phyloP scores from a whole-genome alignment of 2,329 filamentous ascomycete genomes.

The Penicillium capsulatum region DNA sequence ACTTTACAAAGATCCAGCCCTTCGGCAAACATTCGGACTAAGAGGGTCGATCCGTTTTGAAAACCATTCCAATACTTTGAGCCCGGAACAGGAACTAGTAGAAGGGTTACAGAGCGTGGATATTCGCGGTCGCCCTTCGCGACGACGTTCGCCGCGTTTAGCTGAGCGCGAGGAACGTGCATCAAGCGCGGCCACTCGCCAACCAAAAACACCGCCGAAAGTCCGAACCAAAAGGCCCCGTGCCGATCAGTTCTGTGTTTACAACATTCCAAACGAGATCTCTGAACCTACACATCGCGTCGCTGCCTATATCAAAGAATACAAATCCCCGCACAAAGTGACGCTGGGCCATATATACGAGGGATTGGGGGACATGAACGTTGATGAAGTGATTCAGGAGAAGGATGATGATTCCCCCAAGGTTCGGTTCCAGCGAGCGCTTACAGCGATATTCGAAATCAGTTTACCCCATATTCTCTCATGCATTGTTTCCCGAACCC shows the following conservation, averaged over 20 bases:
- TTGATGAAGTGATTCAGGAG: conserved; percentile 7
- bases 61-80: conserved; percentile 10
- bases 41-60: conserved; percentile 10
- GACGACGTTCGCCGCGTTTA: conserved; percentile 7
- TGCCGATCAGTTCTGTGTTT: conserved; percentile 11
- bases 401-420: conserved; percentile 6
- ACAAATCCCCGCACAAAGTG: conserved; percentile 14
- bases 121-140: conserved; percentile 3
- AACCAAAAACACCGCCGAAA: no score
- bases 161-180: not conserved
- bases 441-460: no score
- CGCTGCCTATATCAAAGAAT: conserved; percentile 10
- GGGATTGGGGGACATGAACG: conserved; percentile 9
- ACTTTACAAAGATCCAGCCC: conserved; percentile 5
- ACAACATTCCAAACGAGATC: conserved; percentile 10
- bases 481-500: no score
- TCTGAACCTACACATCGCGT: conserved; percentile 11
- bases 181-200: no score
- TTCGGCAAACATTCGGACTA: conserved; percentile 8
- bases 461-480: no score
- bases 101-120: no score
- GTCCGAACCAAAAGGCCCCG: conserved; percentile 2
- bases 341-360: conserved; percentile 10
- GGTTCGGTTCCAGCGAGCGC: not conserved
- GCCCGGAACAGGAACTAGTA: no score